Evolutionary conservation across 2,329 filamentous ascomycete genomes (phyloP).

Genomic region (Arthrobotrys megalospora): DNA sequence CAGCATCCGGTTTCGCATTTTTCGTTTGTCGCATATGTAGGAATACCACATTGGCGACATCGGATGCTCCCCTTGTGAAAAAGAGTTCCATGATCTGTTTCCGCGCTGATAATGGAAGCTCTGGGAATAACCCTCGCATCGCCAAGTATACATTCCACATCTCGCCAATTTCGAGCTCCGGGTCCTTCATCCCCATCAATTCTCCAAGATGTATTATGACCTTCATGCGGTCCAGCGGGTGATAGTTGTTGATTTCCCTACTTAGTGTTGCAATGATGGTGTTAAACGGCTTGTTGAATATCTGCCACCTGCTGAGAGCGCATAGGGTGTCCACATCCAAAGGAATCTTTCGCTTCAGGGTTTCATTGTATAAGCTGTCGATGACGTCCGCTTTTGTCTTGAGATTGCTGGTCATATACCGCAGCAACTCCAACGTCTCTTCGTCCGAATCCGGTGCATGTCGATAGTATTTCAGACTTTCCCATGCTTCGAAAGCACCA

Average conservation of each 20-base stretch:
- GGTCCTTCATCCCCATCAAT: constrained; percentile 60
- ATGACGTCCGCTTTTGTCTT: constrained; percentile 52
- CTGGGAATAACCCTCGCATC: constrained; percentile 67
- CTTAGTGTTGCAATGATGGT: constrained; percentile 62
- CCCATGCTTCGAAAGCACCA: constrained; percentile 78
- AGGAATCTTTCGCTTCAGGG: constrained; percentile 57
- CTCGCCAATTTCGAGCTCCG: constrained; percentile 25
- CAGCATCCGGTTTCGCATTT: constrained; percentile 75
- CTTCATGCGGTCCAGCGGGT: constrained; percentile 61
- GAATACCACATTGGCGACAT: constrained; percentile 90
- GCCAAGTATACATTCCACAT: constrained; percentile 57
- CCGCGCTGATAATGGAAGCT: constrained; percentile 77
- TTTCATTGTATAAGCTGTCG: constrained; percentile 59
- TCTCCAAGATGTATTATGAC: constrained; percentile 63
- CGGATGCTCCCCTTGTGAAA: constrained; percentile 81
- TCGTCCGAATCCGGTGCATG: constrained; percentile 52
- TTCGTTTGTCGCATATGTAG: constrained; percentile 90
- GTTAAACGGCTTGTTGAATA: constrained; percentile 62
- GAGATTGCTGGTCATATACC: constrained; percentile 55
- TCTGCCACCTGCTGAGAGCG: constrained; percentile 55
- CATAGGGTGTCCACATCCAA: constrained; percentile 58
- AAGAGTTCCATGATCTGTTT: constrained; percentile 84
- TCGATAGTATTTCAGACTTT: constrained; percentile 69
- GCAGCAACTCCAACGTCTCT: constrained; percentile 59
- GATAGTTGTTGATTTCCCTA: constrained; percentile 61